A percentile compares a stretch with the other conserved stretches of the same genome.
Conservation (phyloP, 2,329 filamentous ascomycete species). For the Alternaria sp. region DNA sequence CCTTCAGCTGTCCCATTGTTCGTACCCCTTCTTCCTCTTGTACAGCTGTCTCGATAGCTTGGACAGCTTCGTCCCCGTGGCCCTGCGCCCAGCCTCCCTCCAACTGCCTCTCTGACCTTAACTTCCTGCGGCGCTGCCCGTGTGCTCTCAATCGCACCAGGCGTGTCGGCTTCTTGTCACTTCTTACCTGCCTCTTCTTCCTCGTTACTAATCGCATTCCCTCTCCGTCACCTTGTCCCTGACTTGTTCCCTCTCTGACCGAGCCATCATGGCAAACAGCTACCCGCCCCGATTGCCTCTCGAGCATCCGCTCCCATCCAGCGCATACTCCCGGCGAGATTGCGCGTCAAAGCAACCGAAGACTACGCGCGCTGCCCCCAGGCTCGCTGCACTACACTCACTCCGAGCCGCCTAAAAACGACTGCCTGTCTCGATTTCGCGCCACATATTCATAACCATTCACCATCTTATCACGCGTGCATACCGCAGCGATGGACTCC, state of each 20-base stretch:
- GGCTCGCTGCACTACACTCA: constrained; percentile 24
- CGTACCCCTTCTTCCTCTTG: constrained; percentile 33
- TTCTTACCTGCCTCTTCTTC: constrained; percentile 21
- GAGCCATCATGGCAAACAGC: constrained; percentile 53
- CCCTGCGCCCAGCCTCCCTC: constrained; percentile 37
- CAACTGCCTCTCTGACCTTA: constrained; percentile 39
- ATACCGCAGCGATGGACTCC: constrained; percentile 42
- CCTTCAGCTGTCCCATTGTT: constrained; percentile 37
- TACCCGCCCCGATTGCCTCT: constrained; percentile 38
- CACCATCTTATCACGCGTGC: not conserved
- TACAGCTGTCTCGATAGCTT: constrained; percentile 42
- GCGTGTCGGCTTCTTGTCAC: constrained; percentile 38
- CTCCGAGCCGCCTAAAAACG: constrained; percentile 17
- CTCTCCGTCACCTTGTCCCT: constrained; percentile 38
- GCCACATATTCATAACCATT: not conserved
- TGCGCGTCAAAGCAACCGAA: constrained; percentile 24
- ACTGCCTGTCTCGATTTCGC: constrained; percentile 4
- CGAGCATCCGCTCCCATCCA: constrained; percentile 29
- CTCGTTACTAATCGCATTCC: constrained; percentile 35
- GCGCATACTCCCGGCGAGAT: constrained; percentile 34
- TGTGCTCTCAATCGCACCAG: constrained; percentile 42
- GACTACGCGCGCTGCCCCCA: constrained; percentile 20
- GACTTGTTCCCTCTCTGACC: constrained; percentile 49
- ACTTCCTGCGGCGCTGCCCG: constrained; percentile 39
- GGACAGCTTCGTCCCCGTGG: constrained; percentile 41